Percentiles rank a stretch among this genome's conserved stretches.
These are phyloP conservation scores for Coemansia brasiliensis DNA, from an alignment of 192 early-diverging fungal species.

Conservation along the genomic window DNA sequence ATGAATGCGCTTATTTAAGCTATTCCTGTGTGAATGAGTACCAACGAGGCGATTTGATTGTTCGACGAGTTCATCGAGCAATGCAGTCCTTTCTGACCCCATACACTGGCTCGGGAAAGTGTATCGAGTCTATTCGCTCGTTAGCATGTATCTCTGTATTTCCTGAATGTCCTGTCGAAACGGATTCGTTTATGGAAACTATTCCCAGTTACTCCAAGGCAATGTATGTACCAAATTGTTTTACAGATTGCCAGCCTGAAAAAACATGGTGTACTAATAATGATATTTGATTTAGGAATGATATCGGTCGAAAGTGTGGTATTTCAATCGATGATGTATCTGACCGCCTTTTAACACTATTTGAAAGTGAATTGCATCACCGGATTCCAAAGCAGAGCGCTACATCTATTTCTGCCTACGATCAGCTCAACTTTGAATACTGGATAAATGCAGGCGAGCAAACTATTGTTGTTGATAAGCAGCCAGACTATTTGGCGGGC, in stretches of 20 bases:
- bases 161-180: slow-evolving; percentile 1
- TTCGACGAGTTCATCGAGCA: background rate
- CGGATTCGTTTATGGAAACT: background rate
- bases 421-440: background rate
- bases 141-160: slow-evolving; percentile 32
- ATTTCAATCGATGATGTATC: slow-evolving; percentile 22
- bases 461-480: too few species aligned
- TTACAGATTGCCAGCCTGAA: background rate
- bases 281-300: background rate
- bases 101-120: background rate
- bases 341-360: slow-evolving; percentile 12
- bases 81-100: background rate
- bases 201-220: slow-evolving; percentile 25
- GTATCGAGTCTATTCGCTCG: slow-evolving; percentile 11
- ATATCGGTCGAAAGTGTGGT: slow-evolving; percentile 15
- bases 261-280: background rate
- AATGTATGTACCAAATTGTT: slow-evolving; percentile 9
- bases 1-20: slow-evolving; percentile 10
- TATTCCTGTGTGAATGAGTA: background rate
- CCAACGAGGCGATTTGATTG: slow-evolving; percentile 20
- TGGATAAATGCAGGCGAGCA: background rate
- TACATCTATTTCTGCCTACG: background rate
- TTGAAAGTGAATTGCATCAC: slow-evolving; percentile 4
- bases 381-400: background rate
- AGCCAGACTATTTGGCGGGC: background rate